Evolutionary conservation across 371 early-diverging fungal genomes (phyloP).

Genomic region (Gilbertella persicaria): DNA sequence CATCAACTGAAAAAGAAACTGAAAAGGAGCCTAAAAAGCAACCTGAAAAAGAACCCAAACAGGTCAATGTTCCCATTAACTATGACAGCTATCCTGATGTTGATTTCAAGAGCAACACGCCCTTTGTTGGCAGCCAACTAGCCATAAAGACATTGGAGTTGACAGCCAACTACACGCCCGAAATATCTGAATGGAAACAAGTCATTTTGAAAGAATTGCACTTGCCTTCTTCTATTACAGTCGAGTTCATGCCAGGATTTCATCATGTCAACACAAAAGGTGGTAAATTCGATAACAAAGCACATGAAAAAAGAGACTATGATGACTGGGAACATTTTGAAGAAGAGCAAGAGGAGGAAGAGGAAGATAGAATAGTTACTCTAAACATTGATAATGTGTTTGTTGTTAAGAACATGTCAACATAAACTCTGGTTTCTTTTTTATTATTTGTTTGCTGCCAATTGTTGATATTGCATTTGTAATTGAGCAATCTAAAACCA

Average conservation of each 20-base stretch:
- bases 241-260: slow-evolving; percentile 19
- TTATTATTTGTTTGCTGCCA: slow-evolving; percentile 20
- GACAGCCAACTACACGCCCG: slow-evolving; percentile 27
- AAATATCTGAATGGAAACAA: slow-evolving; percentile 33
- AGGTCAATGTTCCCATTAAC: not conserved
- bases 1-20: not conserved
- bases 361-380: slow-evolving; percentile 8
- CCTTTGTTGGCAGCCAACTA: slow-evolving; percentile 9
- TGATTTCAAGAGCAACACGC: slow-evolving; percentile 12
- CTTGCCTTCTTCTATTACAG: not conserved
- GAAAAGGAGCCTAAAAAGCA: not conserved
- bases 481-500: slow-evolving; percentile 36
- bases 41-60: not conserved
- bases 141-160: slow-evolving; percentile 33
- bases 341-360: slow-evolving; percentile 12
- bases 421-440: not conserved
- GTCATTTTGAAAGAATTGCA: slow-evolving; percentile 12
- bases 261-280: slow-evolving; percentile 19
- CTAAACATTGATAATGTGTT: slow-evolving; percentile 6
- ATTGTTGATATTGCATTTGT: slow-evolving; percentile 37
- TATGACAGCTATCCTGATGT: slow-evolving; percentile 14
- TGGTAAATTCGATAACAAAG: slow-evolving; percentile 29
- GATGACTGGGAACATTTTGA: slow-evolving; percentile 8
- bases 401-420: slow-evolving; percentile 12
- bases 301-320: slow-evolving; percentile 8